Base-by-base conservation (phyloP, 2,329 filamentous ascomycete species). In the Bipolaris oryzae region DNA sequence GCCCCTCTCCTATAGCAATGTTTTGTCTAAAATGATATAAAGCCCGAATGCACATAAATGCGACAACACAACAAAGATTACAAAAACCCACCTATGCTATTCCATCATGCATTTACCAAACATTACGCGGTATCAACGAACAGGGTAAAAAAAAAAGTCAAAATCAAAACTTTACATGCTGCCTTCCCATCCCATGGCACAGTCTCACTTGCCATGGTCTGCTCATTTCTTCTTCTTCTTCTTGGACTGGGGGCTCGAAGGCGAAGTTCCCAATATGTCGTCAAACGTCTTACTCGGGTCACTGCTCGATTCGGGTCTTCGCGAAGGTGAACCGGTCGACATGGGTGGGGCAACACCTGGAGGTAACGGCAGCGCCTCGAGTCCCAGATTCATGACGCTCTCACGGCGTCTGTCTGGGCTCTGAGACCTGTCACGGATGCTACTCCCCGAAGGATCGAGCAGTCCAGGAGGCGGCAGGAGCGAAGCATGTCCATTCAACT, bases 221-320 rank as follows among this genome's bases (percentile, higher is more conserved):
- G 31, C 46, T 68, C 57, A 73, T 68, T 64, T 64, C 50, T 64
- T 67, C 62, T 70, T 70, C 45, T 71, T 70, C 49, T 71, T 72
- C 53, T 71, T 70, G 15, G 71, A 61, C 53, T 71, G 71, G 20
- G 68, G 62, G 7, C 62, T 61, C 11, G 64, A 55, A 25, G 64
- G 39, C 4, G 65, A 60, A n/a, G 67, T 64, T 7, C 70, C 75
- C n/a, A 82, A 60, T 44, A 82, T 82, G 15, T 76, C 75, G 66
- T 82, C 80, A 60, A 82, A 82, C 1, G 80, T 82, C 70, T 79
- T 80, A 53, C 57, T 79, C 15, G 78, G 73, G 54, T 77, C 75
- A 57, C 74, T 72, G 50, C 66, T 68, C 35, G 72, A 72, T 10
- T 55, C 61, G 4, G 73, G 74, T 49, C 72, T 64, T 35, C 67